A percentile compares a stretch with the other conserved stretches of the same genome.
Evolutionary conservation across 768 basidiomycete genomes (phyloP).

Genomic region (Tremella yokohamensis): DNA sequence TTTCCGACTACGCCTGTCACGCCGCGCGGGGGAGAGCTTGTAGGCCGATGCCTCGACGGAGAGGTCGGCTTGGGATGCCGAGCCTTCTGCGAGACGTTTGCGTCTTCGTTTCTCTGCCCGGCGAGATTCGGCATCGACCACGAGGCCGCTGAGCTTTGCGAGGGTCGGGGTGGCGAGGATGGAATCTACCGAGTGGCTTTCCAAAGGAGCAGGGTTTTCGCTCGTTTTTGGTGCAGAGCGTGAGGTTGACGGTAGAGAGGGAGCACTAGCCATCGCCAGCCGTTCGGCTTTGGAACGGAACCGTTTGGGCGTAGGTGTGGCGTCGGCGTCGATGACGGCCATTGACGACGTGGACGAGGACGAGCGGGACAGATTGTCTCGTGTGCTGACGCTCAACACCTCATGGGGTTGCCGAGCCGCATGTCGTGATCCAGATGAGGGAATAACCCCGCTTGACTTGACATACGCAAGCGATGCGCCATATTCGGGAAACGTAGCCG

Average conservation of each 20-base stretch:
- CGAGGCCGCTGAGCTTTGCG: constrained; percentile 24
- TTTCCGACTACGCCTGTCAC: constrained; percentile 14
- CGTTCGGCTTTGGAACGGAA: constrained; percentile 3
- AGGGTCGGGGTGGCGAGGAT: constrained; percentile 26
- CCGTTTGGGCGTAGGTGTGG: not conserved
- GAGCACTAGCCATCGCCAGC: not conserved
- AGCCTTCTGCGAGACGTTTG: constrained; percentile 27
- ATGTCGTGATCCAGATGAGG: not conserved
- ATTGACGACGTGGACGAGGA: not conserved
- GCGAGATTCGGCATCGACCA: constrained; percentile 25
- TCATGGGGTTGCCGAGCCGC: not conserved
- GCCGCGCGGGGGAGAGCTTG: constrained; percentile 14
- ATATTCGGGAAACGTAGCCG: constrained; percentile 25
- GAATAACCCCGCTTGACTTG: not conserved
- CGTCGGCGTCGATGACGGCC: not conserved
- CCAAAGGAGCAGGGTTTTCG: not conserved
- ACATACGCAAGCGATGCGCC: not conserved
- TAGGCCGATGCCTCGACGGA: constrained; percentile 8
- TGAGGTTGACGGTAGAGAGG: not conserved
- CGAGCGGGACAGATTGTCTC: not conserved
- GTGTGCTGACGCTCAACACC: not conserved
- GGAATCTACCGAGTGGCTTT: constrained; percentile 23
- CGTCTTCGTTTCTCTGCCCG: constrained; percentile 31
- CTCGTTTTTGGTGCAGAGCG: not conserved
- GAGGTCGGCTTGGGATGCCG: constrained; percentile 23